Evolutionary conservation across 208 protist genomes (phyloP).

Genomic region (Porcisia hertigi): DNA sequence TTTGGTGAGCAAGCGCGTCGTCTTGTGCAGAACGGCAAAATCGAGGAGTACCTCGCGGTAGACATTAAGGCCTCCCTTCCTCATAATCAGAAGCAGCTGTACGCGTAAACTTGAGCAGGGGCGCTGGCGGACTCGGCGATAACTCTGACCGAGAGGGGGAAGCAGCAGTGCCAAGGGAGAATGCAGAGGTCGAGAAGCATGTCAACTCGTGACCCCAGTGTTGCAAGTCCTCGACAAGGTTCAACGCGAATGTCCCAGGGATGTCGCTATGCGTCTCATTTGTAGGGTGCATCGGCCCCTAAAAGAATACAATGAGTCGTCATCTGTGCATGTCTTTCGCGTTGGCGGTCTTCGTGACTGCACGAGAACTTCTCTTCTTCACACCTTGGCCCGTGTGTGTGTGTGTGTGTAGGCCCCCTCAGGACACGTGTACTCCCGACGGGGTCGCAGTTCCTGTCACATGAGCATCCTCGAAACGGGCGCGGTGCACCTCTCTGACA

Average conservation of each 20-base stretch:
- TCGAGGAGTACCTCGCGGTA: constrained; percentile 87
- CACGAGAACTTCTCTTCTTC: not conserved
- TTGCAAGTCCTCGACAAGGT: not conserved
- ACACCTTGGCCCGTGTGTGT: not conserved
- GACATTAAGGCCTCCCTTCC: constrained; percentile 80
- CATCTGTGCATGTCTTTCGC: no score
- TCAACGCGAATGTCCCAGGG: not conserved
- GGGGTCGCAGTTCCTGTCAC: not conserved
- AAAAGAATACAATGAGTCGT: no score
- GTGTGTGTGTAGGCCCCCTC: not conserved
- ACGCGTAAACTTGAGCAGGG: constrained; percentile 39
- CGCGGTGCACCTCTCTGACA: no score
- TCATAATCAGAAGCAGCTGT: constrained; percentile 55
- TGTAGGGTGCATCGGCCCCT: no score
- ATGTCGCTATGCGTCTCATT: not conserved
- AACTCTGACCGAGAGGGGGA: not conserved
- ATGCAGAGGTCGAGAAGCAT: not conserved
- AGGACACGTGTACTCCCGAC: not conserved
- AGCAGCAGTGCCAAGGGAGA: not conserved
- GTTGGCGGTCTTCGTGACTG: not conserved
- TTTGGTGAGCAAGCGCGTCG: constrained; percentile 91
- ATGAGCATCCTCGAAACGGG: not conserved
- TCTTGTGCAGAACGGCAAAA: constrained; percentile 73
- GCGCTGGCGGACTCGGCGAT: not conserved
- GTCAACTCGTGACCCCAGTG: not conserved